Base-by-base conservation (phyloP, 345 rosid genomes). In the Noccaea bulbosa region DNA sequence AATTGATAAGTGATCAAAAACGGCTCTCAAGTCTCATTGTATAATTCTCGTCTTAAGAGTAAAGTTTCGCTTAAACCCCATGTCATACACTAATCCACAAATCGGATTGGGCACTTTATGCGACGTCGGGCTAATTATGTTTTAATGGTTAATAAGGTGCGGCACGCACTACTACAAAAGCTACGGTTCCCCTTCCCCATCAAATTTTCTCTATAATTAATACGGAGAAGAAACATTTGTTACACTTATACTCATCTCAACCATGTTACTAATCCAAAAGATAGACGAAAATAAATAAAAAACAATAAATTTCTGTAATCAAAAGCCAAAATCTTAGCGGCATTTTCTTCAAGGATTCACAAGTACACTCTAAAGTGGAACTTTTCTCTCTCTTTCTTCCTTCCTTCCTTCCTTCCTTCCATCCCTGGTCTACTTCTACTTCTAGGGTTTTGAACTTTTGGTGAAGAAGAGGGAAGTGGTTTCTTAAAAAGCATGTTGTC, bases 321-420 rank as follows among this genome's bases (percentile, higher is more conserved):
- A 27, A 20, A 49, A 47, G 30, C 52, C 45, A 27, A 63, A 65
- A 63, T 51, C 7, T 24, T 65, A 52, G 70, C 61, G 49, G 50
- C 65, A 45, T 35, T 69, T 40, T 24, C 10, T 3, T 45, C 38
- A n/a, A 35, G 48, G 34, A 30, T 11, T 33, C 11, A 33, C 67
- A 17, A 45, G 39, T 3, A 20, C 11, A 40, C 65, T 12, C 40
- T 60, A 32, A 14, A 24, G 22, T n/a, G 30, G 34, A n/a, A 1
- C 2, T 10, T 17, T 10, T 58, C 33, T 57, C 6, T 57, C 9
- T 56, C 58, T 15, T 20, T 4, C n/a, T 20, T 46, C 24, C 45
- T 6, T 46, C 30, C 58, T 16, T 20, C 5, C 14, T 22, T 47
- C 24, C 46, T 6, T 46, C 30, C 43, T 62, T 8, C 41, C 49